A percentile compares a stretch with the other conserved stretches of the same genome.
Conservation (phyloP, 495 filamentous ascomycete genomes). For the Xeromyces bisporus region DNA sequence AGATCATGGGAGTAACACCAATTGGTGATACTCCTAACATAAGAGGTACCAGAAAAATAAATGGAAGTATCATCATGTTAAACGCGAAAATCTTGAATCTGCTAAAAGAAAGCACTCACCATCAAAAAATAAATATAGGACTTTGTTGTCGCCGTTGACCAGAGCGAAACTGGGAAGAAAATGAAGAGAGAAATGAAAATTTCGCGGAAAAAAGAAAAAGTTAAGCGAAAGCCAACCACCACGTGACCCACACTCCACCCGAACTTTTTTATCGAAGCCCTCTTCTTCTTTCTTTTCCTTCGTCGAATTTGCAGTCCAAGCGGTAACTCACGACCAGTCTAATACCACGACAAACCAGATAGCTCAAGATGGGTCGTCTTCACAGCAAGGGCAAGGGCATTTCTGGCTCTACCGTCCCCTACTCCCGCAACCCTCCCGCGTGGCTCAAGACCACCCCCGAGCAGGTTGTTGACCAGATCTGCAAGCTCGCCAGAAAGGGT, state of each 20-base stretch:
- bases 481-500: conserved; percentile 95
- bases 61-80: conserved; percentile 31
- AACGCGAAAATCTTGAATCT: neutral
- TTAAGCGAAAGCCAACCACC: conserved; percentile 9
- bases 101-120: neutral
- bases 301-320: neutral
- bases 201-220: conserved; percentile 1
- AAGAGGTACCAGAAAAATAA: conserved; percentile 50
- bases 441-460: conserved; percentile 89
- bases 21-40: conserved; percentile 33
- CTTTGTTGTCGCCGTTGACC: neutral
- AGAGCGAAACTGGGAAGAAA: conserved; percentile 1
- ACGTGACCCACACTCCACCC: conserved; percentile 16
- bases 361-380: conserved; percentile 81
- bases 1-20: conserved; percentile 38
- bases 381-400: conserved; percentile 99
- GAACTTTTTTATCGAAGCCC: conserved; percentile 2
- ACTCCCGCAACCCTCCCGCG: conserved; percentile 76
- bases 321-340: conserved; percentile 2
- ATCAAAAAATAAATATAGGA: neutral
- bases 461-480: conserved; percentile 94
- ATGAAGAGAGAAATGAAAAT: neutral
- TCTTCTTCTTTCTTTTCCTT: neutral
- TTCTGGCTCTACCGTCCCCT: conserved; percentile 81
- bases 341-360: conserved; percentile 17